These are phyloP conservation scores for Globisporangium paddicum DNA, from an alignment of 352 stramenopile genomes.

Conservation along the genomic window DNA sequence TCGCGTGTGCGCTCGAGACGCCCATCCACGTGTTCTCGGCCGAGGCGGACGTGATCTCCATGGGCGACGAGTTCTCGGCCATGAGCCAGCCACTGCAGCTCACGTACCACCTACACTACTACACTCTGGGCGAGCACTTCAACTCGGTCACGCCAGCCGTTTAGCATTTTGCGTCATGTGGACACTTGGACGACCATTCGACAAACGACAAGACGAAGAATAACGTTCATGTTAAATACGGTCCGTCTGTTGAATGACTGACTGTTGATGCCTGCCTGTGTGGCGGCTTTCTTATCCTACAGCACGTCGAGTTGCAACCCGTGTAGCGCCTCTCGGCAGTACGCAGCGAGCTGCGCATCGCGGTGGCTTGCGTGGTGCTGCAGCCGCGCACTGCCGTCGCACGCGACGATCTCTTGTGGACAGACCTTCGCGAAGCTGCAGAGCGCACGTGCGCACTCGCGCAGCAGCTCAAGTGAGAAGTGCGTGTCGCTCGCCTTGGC, in stretches of 20 bases:
- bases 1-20: constrained; percentile 79
- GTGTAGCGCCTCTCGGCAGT: constrained; percentile 43
- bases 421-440: constrained; percentile 46
- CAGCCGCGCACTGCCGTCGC: constrained; percentile 29
- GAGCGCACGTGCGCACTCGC: constrained; percentile 65
- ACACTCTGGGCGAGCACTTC: constrained; percentile 98
- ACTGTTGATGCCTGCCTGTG: too few species aligned
- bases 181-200: background rate
- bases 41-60: constrained; percentile 81
- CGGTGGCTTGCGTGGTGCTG: constrained; percentile 50
- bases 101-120: constrained; percentile 97
- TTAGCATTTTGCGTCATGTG: background rate
- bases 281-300: too few species aligned
- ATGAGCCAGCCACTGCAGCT: constrained; percentile 83
- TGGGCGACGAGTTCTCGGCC: constrained; percentile 83
- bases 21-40: constrained; percentile 93
- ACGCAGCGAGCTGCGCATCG: constrained; percentile 50
- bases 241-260: constrained; percentile 15
- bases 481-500: constrained; percentile 41
- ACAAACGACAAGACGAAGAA: background rate
- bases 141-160: constrained; percentile 86
- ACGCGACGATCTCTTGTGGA: constrained; percentile 24
- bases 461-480: constrained; percentile 65
- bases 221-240: constrained; percentile 7
- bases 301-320: constrained; percentile 29